Evolutionary conservation across 2,329 filamentous ascomycete genomes (phyloP).

Genomic region (Verticillium klebahnii): DNA sequence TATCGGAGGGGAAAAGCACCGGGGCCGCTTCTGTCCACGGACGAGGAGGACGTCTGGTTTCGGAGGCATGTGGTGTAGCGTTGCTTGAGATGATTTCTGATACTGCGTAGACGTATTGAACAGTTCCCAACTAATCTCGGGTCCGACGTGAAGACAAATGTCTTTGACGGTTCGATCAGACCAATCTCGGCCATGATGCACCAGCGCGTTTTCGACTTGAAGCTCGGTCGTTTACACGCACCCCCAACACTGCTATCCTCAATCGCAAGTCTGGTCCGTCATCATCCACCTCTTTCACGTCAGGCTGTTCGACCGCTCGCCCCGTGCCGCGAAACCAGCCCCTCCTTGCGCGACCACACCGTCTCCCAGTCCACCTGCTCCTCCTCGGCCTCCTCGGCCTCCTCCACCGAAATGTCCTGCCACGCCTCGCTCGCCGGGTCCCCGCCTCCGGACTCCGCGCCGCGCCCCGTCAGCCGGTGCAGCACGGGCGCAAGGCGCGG

Average conservation of each 20-base stretch:
- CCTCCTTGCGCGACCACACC: not conserved
- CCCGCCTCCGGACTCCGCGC: not conserved
- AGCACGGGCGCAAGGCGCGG: no score
- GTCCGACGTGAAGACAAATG: no score
- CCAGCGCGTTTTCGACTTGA: no score
- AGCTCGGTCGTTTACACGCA: no score
- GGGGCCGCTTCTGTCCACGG: not conserved
- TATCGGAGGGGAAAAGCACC: not conserved
- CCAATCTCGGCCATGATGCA: no score
- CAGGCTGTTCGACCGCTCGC: no score
- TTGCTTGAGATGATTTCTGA: not conserved
- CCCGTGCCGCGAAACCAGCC: not conserved
- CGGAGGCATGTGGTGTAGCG: not conserved
- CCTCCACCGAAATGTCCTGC: slow-evolving; percentile 9
- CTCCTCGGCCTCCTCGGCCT: slow-evolving; percentile 3
- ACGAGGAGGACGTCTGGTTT: not conserved
- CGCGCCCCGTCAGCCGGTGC: not conserved
- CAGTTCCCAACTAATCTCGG: no score
- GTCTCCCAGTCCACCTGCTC: not conserved
- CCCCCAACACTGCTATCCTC: no score
- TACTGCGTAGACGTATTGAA: not conserved
- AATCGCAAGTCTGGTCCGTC: no score
- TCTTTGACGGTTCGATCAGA: no score
- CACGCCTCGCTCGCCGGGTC: slow-evolving; percentile 1
- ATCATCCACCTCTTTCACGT: no score